Base-by-base conservation (phyloP, 768 basidiomycete species). In the Lanmaoa rubissima region DNA sequence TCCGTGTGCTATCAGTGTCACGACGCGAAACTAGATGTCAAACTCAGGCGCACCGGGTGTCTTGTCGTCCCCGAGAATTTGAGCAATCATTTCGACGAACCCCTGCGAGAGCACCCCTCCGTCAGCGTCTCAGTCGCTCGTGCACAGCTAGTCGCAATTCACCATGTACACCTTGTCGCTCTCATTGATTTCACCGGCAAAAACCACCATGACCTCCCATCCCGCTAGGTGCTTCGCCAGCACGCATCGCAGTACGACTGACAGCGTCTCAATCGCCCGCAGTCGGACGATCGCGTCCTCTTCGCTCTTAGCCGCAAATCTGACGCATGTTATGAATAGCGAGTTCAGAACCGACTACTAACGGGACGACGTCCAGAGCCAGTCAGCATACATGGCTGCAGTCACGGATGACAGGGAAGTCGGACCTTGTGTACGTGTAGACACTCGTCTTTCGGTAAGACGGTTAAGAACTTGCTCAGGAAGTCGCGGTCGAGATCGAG, bases 131-230 rank as follows among this genome's bases (percentile, higher is more conserved):
- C 19, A 1, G 6, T 34, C 21, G 3, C 41, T 5, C 4, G 14
- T 9, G 46, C 21, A 47, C 24, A 38, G 7, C 5, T 2, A 36
- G 31, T 16, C 11, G 14, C 16, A 32, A 50, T 64, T 50, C 48
- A 76, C 86, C 72, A 77, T 81, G 68, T 89, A 88, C 12, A 82
- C 74, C 17, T 56, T 60, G 65, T 88, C 87, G 51, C 85, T 86
- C 51, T 79, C 74, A 12, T 69, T 73, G 5, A 86, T 82, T 42
- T 80, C 81, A 14, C 84, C 84, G 2, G 84, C 85, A 43, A 88
- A 78, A 24, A 86, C 67, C 40, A 87, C 82, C 86, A 89, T 89
- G 8, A 83, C 78, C 63, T 89, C 87, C 85, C 84, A 88, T 32
- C 88, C 87, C 4, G 82, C 77, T 1, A 83, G 67, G 52, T 81